These are phyloP conservation scores for Podospora sp. DNA, from an alignment of 495 filamentous ascomycete genomes.

Conservation along the genomic window DNA sequence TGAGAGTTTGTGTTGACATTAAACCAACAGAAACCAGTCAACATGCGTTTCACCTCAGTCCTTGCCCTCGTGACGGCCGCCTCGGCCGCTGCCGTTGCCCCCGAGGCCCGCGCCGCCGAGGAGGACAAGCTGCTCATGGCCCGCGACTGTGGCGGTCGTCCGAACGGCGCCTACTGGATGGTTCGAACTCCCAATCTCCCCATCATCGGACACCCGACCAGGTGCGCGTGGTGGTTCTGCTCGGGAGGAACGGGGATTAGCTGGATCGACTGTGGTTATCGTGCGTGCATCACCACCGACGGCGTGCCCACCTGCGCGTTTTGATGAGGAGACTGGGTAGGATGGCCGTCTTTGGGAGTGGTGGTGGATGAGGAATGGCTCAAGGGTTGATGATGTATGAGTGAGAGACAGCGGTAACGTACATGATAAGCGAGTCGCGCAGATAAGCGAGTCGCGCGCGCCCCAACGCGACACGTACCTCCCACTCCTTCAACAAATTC, in stretches of 20 bases:
- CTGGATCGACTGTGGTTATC: background rate
- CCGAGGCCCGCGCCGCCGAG: background rate
- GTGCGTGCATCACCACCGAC: background rate
- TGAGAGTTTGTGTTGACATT: background rate
- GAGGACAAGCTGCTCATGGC: background rate
- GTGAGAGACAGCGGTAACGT: too few species aligned
- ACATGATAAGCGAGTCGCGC: too few species aligned
- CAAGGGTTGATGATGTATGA: too few species aligned
- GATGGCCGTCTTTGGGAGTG: too few species aligned
- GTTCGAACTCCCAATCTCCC: background rate
- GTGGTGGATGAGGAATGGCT: too few species aligned
- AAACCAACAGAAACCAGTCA: background rate
- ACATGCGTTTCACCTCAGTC: background rate
- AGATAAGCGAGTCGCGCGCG: too few species aligned
- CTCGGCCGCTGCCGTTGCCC: background rate
- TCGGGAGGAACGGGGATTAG: background rate
- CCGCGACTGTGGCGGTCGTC: background rate
- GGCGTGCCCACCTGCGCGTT: background rate
- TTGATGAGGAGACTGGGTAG: background rate
- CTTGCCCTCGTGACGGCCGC: background rate
- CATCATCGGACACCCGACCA: background rate
- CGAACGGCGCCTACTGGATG: background rate
- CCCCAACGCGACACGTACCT: too few species aligned
- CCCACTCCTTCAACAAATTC: too few species aligned
- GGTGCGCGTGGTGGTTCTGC: background rate